A percentile compares a stretch with the other conserved stretches of the same genome.
Evolutionary conservation across 257 asterid species (phyloP).

Genomic region (Ligustrum vulgare): DNA sequence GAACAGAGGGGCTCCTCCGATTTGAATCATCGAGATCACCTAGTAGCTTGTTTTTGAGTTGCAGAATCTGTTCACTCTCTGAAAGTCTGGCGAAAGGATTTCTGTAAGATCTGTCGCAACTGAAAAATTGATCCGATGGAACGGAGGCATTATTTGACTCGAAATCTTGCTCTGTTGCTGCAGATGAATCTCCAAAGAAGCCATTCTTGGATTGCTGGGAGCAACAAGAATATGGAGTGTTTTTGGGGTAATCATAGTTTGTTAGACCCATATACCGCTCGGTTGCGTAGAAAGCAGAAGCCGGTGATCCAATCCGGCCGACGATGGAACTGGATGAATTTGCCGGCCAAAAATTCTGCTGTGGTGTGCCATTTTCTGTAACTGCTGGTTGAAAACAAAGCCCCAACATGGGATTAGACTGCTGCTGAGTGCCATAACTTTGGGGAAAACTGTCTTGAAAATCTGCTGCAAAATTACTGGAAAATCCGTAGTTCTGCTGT

Average conservation of each 20-base stretch:
- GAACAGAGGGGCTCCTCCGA: constrained; percentile 31
- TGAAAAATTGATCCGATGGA: constrained; percentile 21
- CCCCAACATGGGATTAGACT: constrained; percentile 31
- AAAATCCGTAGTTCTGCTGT: constrained; percentile 35
- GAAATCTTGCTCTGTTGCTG: constrained; percentile 26
- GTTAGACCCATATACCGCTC: constrained; percentile 55
- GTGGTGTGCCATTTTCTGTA: constrained; percentile 25
- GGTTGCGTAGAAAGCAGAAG: constrained; percentile 50
- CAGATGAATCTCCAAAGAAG: constrained; percentile 29
- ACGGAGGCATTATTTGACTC: constrained; percentile 7
- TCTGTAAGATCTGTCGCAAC: constrained; percentile 29
- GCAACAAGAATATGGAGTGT: constrained; percentile 5
- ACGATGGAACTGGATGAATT: constrained; percentile 44
- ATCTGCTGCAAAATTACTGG: constrained; percentile 33
- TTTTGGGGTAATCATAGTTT: constrained; percentile 33
- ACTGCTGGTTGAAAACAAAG: constrained; percentile 32
- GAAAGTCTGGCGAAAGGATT: constrained; percentile 49
- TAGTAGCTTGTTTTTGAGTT: constrained; percentile 53
- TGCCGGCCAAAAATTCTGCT: constrained; percentile 33
- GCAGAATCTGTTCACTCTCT: constrained; percentile 49
- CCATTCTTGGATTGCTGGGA: constrained; percentile 39
- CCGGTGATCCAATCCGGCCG: constrained; percentile 60
- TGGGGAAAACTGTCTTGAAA: constrained; percentile 32
- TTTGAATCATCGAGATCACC: constrained; percentile 52
- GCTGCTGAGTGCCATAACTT: constrained; percentile 30